phyloP scores from a whole-genome alignment of 176 grass and related monocot species.

The Tillandsia fasciculata region DNA sequence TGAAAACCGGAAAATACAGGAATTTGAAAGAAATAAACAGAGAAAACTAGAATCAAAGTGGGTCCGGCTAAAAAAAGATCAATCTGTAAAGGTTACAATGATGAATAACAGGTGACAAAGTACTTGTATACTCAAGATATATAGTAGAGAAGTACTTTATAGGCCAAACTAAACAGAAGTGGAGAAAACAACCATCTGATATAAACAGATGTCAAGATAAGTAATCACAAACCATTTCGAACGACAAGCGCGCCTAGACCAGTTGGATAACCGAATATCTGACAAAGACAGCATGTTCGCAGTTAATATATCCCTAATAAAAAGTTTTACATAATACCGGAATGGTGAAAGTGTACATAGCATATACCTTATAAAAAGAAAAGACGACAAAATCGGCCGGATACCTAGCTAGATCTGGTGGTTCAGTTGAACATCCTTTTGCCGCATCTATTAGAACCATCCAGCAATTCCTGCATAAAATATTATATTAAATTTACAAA shows the following conservation, averaged over 20 bases:
- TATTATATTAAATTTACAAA: slow-evolving; percentile 13
- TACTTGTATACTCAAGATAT: too few species aligned
- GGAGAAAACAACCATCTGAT: neutral
- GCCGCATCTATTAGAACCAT: slow-evolving; percentile 96
- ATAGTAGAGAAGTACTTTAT: too few species aligned
- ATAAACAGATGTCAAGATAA: neutral
- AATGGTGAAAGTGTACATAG: slow-evolving; percentile 7
- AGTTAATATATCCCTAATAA: slow-evolving; percentile 18
- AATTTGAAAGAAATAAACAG: neutral
- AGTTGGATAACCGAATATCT: slow-evolving; percentile 99
- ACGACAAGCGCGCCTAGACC: slow-evolving; percentile 87
- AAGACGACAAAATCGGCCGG: slow-evolving; percentile 92
- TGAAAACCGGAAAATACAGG: neutral
- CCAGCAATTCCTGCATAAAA: slow-evolving; percentile 42
- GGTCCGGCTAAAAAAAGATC: neutral
- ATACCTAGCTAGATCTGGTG: slow-evolving; percentile 55
- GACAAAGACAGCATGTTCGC: slow-evolving; percentile 26
- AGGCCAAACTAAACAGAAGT: neutral
- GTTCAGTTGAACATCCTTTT: slow-evolving; percentile 93
- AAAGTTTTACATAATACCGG: slow-evolving; percentile 13
- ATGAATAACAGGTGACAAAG: neutral
- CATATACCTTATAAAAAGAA: slow-evolving; percentile 93
- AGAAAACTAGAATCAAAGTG: neutral
- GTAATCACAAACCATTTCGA: slow-evolving; percentile 51
- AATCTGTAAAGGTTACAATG: neutral